Evolutionary conservation across 2,329 filamentous ascomycete species (phyloP), one percentile per base, ranked within the genome.

Genomic region (Fusarium pilosicola): DNA sequence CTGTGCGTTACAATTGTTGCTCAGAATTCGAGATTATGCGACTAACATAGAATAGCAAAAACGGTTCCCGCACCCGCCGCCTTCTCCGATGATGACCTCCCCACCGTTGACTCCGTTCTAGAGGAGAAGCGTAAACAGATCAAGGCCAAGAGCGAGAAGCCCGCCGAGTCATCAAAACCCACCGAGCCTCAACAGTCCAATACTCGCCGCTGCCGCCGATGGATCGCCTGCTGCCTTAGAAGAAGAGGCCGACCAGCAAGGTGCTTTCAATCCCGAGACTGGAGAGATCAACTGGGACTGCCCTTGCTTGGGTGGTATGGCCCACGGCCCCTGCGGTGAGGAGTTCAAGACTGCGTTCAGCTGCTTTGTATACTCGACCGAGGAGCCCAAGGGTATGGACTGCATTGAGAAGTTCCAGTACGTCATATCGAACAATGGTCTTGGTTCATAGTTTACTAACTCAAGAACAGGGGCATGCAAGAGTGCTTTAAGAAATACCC

Each of bases 221-320:
- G 81, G 81, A 34, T 85, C 87, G 5, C 85, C 86, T 12, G 85
- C 85, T 65, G 87, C 83, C 1, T 85, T 96, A 20, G 93, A 97
- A 82, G 90, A 94, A 68, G 95, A 98, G 83, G 95, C 94, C 11
- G 89, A 86, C 70, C 91, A 96, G 81, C 91, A 98, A 83, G 96
- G 94, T 63, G 96, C 96, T 2, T 99, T 98, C 86, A 97, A 99
- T 84, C 95, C 95, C 6, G 96, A 98, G 86, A 99, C 96, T 15
- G 96, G 96, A 77, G 96, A 99, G 88, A 99, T 99, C 85, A 99
- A 99, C 88, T 99, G 96, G 96, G 96, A 98, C 82, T 99, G 96
- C 84, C 96, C 96, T 22, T 99, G 96, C 82, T 86, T 99, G 39
- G 96, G 96, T 55, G 96, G 96, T 60, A 99, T 99, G 96, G 96